Base-by-base conservation (phyloP, 495 filamentous ascomycete species). In the Penicillium desertorum region DNA sequence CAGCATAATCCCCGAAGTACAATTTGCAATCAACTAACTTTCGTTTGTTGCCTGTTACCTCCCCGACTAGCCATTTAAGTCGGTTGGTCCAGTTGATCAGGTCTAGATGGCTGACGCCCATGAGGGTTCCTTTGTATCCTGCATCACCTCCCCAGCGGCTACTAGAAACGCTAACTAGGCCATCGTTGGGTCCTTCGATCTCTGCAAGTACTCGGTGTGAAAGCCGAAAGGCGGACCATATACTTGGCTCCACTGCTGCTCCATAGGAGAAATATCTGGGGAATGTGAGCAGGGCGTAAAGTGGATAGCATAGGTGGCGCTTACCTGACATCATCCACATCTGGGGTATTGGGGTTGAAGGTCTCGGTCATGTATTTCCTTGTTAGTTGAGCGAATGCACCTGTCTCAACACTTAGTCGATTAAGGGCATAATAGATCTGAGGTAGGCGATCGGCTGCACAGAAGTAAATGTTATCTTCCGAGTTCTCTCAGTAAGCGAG, bases 81-180 rank as follows among this genome's bases (percentile, higher is more conserved):
- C 88, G 78, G 64, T 96, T 97, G 49, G 85, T 92, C 94, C 93
- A 98, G 73, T 97, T 97, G 70, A 97, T 98, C 51, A 96, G 75
- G 63, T 96, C 92, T 5, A 97, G 73, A 72, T 98, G 94, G 70
- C 86, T 95, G 29, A 96, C 91, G 10, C 83, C 85, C 5, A 92
- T 72, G n/a, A 98, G 70, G 3, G 94, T 97, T 4, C 94, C 94
- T 69, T 93, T 89, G 68, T 97, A 97, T 19, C 73, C 73, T 3
- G 58, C 14, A 19, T 76, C 69, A 1, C 80, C 81, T n/a, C 94
- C 94, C 92, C 93, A 97, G 63, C 81, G 79, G 59, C 87, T 87
- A 64, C 91, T 96, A 9, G 80, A 73, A 25, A 97, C 91, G 66
- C 89, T 95, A 17, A 98, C 94, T 5, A 98, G 81, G 0, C 94